Evolutionary conservation across 495 filamentous ascomycete genomes (phyloP).

Genomic region (Neurospora tetrasperma): DNA sequence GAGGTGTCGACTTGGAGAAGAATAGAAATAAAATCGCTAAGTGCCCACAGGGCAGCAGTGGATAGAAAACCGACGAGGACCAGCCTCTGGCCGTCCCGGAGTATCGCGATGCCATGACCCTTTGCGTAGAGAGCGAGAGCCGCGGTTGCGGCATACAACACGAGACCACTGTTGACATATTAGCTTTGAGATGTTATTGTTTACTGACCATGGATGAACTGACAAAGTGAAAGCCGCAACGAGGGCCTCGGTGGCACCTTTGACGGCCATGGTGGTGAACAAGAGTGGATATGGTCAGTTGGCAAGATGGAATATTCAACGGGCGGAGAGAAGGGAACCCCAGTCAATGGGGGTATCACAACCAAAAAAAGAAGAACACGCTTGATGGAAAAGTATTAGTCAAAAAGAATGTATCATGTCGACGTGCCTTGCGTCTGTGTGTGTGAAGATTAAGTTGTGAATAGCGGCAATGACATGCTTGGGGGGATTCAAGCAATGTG

Average conservation of each 20-base stretch:
- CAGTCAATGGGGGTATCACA: slow-evolving; percentile 44
- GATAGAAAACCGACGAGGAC: slow-evolving; percentile 46
- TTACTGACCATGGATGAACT: slow-evolving; percentile 12
- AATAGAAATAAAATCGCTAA: slow-evolving; percentile 37
- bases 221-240: slow-evolving; percentile 45
- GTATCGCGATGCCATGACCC: slow-evolving; percentile 37
- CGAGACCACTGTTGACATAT: slow-evolving; percentile 31
- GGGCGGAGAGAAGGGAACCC: slow-evolving; percentile 29
- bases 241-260: slow-evolving; percentile 39
- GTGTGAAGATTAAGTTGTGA: slow-evolving; percentile 18
- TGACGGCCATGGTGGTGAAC: slow-evolving; percentile 34
- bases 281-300: slow-evolving; percentile 12
- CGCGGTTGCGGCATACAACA: slow-evolving; percentile 42
- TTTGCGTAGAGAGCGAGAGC: slow-evolving; percentile 41
- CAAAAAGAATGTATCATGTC: slow-evolving; percentile 23
- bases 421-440: slow-evolving; percentile 14
- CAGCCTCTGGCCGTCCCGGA: slow-evolving; percentile 52
- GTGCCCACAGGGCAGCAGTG: slow-evolving; percentile 41
- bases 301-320: slow-evolving; percentile 9
- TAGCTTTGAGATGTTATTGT: slow-evolving; percentile 3
- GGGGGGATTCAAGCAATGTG: slow-evolving; percentile 13
- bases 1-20: slow-evolving; percentile 32
- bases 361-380: neutral
- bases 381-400: slow-evolving; percentile 9
- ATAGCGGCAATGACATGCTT: slow-evolving; percentile 18